These are phyloP conservation scores for Beauveria scarabaeidicola DNA, from an alignment of 2,329 filamentous ascomycete species.

Conservation along the genomic window DNA sequence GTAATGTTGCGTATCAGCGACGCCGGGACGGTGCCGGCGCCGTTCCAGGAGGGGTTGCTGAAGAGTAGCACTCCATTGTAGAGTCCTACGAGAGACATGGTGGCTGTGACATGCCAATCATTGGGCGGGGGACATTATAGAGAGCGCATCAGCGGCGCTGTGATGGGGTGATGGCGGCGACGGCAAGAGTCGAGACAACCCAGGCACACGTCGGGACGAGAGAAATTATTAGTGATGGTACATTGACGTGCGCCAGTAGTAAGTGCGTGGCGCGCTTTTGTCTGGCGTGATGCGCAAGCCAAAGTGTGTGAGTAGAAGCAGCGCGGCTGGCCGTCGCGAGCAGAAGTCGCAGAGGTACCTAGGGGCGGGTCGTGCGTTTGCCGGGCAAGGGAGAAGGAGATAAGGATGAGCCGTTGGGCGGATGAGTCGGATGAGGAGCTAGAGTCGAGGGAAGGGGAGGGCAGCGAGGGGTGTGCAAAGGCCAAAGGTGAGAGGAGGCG, in stretches of 20 bases:
- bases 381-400: background rate
- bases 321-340: background rate
- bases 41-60: conserved; percentile 49
- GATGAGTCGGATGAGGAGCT: background rate
- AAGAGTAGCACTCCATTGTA: conserved; percentile 49
- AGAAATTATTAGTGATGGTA: background rate
- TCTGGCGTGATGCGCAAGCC: background rate
- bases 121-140: conserved; percentile 6
- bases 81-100: conserved; percentile 35
- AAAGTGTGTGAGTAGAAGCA: background rate
- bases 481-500: background rate
- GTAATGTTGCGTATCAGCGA: conserved; percentile 51
- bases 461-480: background rate
- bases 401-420: background rate
- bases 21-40: conserved; percentile 40
- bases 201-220: background rate
- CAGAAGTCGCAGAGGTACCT: background rate
- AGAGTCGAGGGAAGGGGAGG: background rate
- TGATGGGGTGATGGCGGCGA: background rate
- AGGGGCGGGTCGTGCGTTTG: background rate
- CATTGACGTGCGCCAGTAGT: background rate
- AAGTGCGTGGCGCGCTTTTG: background rate
- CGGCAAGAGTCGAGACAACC: background rate
- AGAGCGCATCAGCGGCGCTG: conserved; percentile 6
- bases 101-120: conserved; percentile 11